Conservation (phyloP, 352 stramenopile genomes). For the Pythium grandisporangium region DNA sequence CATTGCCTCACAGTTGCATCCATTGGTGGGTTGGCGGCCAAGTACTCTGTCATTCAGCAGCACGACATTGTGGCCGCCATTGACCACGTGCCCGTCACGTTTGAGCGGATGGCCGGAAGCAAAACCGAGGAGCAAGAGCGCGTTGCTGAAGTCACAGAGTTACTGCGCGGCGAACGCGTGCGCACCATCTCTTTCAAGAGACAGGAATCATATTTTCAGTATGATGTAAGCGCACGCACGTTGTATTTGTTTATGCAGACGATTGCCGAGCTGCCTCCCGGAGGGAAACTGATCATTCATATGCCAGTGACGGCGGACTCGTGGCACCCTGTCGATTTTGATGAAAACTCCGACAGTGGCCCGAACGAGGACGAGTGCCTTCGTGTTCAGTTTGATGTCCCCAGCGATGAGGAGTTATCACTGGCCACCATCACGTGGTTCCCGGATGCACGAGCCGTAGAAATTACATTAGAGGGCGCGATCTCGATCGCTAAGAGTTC, state of each 20-base stretch:
- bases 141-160: conserved; percentile 11
- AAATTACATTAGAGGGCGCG: conserved; percentile 24
- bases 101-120: conserved; percentile 12
- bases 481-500: conserved; percentile 19
- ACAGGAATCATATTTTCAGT: conserved; percentile 46
- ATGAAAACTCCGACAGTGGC: too few species aligned
- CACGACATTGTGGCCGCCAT: conserved; percentile 47
- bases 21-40: conserved; percentile 23
- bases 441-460: conserved; percentile 9
- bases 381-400: conserved; percentile 19
- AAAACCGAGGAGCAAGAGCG: conserved; percentile 25
- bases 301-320: conserved; percentile 11
- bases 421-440: conserved; percentile 22
- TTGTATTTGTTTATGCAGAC: conserved; percentile 27
- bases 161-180: conserved; percentile 15
- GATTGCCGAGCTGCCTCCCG: conserved; percentile 18
- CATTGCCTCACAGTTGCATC: conserved; percentile 33
- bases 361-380: conserved; percentile 13
- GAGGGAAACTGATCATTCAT: conserved; percentile 22
- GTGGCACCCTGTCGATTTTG: conserved; percentile 16
- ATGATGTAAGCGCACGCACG: conserved; percentile 12
- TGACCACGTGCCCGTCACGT: conserved; percentile 16
- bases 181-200: conserved; percentile 35
- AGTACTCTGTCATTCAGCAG: conserved; percentile 33
- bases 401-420: conserved; percentile 20